Evolutionary conservation across 2,329 filamentous ascomycete species (phyloP), one percentile per base, ranked within the genome.

Genomic region (Aspergillus eucalypticola): DNA sequence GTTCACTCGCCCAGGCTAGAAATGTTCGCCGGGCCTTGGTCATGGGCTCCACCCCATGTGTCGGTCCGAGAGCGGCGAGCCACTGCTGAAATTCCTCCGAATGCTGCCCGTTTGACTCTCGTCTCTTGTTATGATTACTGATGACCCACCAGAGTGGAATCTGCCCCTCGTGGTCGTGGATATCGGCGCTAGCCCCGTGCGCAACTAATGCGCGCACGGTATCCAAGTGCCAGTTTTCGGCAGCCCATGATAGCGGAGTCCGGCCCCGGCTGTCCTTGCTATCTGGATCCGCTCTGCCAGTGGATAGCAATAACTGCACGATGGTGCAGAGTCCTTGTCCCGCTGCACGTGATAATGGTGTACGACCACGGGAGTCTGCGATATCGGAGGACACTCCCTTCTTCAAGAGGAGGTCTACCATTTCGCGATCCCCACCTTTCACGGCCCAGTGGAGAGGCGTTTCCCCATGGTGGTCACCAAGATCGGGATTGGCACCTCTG

Each of bases 1-100:
- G 49, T 21, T 64, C 62, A 23, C 60, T 62, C 5, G 62, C 62
- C 62, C 62, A 64, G n/a, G 62, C 59, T 4, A 64, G 55, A n/a
- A 62, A 62, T 6, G 62, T 64, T 7, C 62, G 60, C 6, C 62
- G 60, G 7, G 60, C 58, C 35, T 62, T 64, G 8, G 62, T 62
- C 54, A 64, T 49, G 3, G 62, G 62, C 35, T 64, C 62, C 6
- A 39, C 17, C n/a, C 55, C 55, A 10, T 58, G 51, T 8, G 17
- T 58, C 6, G 62, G 55, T 2, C 60, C 60, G 2, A 64, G 25
- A 3, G 56, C 11, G 3, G 38, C n/a, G 15, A 62, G 55, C 60
- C 60, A 62, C n/a, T 25, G 42, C 25, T 56, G 62, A 10, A 62
- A 58, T 29, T 60, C 51, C 4, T 42, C 56, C 2, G 3, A 6